These are phyloP conservation scores for Trichoderma polysporum DNA, from an alignment of 2,329 filamentous ascomycete species.

Conservation along the genomic window DNA sequence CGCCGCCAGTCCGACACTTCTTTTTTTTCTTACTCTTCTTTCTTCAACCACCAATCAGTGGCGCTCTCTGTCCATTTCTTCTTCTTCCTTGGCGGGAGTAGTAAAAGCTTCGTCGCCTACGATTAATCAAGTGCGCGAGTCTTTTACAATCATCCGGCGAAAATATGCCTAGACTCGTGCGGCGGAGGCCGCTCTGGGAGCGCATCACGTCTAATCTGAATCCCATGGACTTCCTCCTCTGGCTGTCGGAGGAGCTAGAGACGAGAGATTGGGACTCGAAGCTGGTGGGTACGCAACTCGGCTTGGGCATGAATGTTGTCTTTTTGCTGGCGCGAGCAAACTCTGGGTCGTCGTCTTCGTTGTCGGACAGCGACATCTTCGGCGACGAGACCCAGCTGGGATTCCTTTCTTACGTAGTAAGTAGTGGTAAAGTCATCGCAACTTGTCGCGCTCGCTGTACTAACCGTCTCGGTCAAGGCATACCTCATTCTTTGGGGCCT, in stretches of 20 bases:
- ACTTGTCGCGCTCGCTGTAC: conserved; percentile 13
- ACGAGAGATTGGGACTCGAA: conserved; percentile 88
- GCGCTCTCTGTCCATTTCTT: background rate
- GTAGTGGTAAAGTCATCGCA: conserved; percentile 29
- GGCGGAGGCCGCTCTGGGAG: conserved; percentile 74
- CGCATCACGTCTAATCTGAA: conserved; percentile 80
- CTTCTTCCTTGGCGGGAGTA: background rate
- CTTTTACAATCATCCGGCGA: background rate
- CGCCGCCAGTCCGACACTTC: conserved; percentile 6
- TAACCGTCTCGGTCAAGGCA: conserved; percentile 47
- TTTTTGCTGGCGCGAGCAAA: conserved; percentile 85
- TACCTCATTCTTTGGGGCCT: conserved; percentile 71
- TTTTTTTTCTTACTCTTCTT: background rate
- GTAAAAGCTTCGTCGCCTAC: background rate
- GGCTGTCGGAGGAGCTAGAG: conserved; percentile 90
- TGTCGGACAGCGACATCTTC: conserved; percentile 77
- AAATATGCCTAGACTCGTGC: conserved; percentile 71
- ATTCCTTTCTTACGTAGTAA: conserved; percentile 61
- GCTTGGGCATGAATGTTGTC: conserved; percentile 71
- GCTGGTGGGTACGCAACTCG: conserved; percentile 71
- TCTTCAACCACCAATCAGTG: background rate
- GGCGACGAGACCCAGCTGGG: conserved; percentile 64
- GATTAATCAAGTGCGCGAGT: background rate
- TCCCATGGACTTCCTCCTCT: conserved; percentile 84
- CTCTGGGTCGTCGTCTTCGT: conserved; percentile 44